A percentile compares a stretch with the other conserved stretches of the same genome.
Conservation (phyloP, 2,329 filamentous ascomycete species). For the Ilyonectria mors-panacis region DNA sequence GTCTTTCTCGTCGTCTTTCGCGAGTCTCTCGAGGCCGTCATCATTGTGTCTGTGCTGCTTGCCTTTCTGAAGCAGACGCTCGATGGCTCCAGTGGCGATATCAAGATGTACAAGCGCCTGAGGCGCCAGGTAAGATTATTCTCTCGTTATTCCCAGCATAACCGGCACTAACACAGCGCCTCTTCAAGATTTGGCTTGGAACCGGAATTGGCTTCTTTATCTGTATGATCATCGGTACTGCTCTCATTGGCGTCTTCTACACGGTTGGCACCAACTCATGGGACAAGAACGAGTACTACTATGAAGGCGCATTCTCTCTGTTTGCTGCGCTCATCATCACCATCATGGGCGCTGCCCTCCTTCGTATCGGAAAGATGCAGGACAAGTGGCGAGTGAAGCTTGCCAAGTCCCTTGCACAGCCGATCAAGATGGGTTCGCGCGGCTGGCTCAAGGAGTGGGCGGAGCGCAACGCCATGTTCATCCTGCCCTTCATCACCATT, state of each 20-base stretch:
- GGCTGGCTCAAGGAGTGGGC: conserved; percentile 72
- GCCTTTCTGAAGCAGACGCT: conserved; percentile 89
- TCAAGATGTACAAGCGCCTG: conserved; percentile 75
- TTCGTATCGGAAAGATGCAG: conserved; percentile 86
- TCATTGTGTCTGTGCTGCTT: conserved; percentile 89
- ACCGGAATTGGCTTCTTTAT: conserved; percentile 73
- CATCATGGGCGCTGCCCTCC: conserved; percentile 82
- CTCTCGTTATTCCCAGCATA: too few species aligned
- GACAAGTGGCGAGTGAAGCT: conserved; percentile 92
- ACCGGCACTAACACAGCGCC: background rate
- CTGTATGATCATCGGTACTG: conserved; percentile 75
- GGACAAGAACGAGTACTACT: conserved; percentile 79
- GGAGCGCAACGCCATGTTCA: conserved; percentile 89
- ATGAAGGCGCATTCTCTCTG: conserved; percentile 86
- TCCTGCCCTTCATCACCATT: conserved; percentile 90
- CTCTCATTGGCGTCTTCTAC: conserved; percentile 82
- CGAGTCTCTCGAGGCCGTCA: conserved; percentile 85
- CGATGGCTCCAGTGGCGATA: conserved; percentile 73
- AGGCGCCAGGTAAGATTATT: conserved; percentile 69
- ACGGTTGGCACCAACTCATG: conserved; percentile 76
- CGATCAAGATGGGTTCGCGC: conserved; percentile 59
- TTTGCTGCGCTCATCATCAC: conserved; percentile 87
- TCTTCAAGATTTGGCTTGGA: conserved; percentile 71
- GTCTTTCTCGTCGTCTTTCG: conserved; percentile 94
- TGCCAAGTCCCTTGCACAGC: conserved; percentile 74